These are phyloP conservation scores for Fusarium lateritium DNA, from an alignment of 2,329 filamentous ascomycete genomes.

Conservation along the genomic window DNA sequence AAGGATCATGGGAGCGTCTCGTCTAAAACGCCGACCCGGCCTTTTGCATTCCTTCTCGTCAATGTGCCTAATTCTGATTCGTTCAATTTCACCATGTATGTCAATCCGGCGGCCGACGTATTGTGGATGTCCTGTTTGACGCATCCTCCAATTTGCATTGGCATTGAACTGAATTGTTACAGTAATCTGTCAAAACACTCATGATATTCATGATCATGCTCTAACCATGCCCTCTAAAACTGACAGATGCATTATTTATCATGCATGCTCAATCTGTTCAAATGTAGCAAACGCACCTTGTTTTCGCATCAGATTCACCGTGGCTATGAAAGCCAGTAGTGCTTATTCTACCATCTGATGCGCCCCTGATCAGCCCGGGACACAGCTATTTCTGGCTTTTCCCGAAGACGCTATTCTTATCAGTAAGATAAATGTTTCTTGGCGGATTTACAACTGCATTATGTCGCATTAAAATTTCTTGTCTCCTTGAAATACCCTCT, in stretches of 20 bases:
- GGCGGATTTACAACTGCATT: no score
- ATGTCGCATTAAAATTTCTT: no score
- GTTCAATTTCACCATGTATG: neutral
- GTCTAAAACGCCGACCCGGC: constrained; percentile 17
- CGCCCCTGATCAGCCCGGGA: neutral
- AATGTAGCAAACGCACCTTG: neutral
- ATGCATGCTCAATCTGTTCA: neutral
- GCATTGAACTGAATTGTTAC: constrained; percentile 5
- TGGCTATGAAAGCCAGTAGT: neutral
- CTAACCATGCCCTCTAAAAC: neutral
- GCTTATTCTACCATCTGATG: neutral
- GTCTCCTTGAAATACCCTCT: no score
- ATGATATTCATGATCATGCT: neutral
- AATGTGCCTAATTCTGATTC: constrained; percentile 16
- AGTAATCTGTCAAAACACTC: neutral
- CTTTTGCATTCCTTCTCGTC: constrained; percentile 21
- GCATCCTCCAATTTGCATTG: constrained; percentile 31
- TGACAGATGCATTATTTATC: neutral
- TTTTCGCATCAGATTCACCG: neutral
- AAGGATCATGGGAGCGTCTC: constrained; percentile 38
- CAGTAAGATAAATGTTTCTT: no score
- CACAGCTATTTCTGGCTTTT: neutral
- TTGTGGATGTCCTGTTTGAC: neutral
- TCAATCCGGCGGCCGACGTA: neutral
- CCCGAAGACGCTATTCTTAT: no score